Evolutionary conservation across 2,329 filamentous ascomycete species (phyloP).

Genomic region (Diaporthe ilicicola): DNA sequence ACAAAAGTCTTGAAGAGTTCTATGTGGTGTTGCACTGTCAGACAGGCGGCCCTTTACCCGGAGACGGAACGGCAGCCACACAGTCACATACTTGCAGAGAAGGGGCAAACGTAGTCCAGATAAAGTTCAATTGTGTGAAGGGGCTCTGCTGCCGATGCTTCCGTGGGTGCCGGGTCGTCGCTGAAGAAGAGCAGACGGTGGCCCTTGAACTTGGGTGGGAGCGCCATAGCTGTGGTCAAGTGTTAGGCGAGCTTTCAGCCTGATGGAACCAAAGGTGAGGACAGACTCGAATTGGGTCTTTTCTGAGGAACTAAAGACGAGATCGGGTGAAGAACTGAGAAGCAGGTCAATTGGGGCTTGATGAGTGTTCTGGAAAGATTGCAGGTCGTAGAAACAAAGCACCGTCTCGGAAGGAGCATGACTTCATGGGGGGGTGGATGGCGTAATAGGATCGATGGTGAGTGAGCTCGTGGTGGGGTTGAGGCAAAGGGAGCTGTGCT

Average conservation of each 20-base stretch:
- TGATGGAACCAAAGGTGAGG: not conserved
- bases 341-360: not conserved
- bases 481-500: not conserved
- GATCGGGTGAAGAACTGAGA: not conserved
- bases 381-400: not conserved
- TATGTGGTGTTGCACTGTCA: conserved; percentile 23
- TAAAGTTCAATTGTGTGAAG: conserved; percentile 72
- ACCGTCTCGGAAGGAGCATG: conserved; percentile 10
- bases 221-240: conserved; percentile 64
- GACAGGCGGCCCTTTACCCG: not conserved
- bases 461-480: conserved; percentile 18
- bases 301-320: not conserved
- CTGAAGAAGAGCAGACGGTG: conserved; percentile 67
- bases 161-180: conserved; percentile 44
- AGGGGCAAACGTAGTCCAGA: conserved; percentile 91
- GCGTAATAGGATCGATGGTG: conserved; percentile 14
- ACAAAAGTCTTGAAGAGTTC: conserved; percentile 80
- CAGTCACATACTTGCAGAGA: conserved; percentile 53
- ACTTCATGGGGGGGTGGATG: not conserved
- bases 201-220: conserved; percentile 80
- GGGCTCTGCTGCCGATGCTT: conserved; percentile 47
- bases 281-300: conserved; percentile 22
- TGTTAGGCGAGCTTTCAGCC: not conserved
- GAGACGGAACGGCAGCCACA: not conserved
- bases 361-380: not conserved